Evolutionary conservation across 176 grass and related monocot species (phyloP).

Genomic region (Guadua angustifolia): DNA sequence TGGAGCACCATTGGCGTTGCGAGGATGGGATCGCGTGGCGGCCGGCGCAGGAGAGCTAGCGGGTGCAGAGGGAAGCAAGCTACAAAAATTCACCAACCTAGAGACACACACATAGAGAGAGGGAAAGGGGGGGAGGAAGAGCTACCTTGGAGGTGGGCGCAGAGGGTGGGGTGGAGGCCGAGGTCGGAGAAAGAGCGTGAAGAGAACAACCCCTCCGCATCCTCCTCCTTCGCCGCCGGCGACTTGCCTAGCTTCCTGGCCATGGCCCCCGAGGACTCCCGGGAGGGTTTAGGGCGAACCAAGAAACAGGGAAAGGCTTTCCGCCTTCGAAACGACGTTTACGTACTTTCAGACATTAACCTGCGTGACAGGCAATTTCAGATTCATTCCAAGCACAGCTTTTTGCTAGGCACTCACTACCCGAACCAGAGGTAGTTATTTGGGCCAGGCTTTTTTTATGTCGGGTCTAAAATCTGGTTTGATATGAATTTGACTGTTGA

Average conservation of each 20-base stretch:
- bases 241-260: constrained; percentile 50
- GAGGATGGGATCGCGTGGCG: neutral
- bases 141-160: constrained; percentile 76
- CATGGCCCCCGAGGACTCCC: constrained; percentile 23
- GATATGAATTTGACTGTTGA: no score
- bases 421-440: no score
- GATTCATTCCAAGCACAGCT: no score
- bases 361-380: no score
- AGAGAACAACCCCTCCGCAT: constrained; percentile 59
- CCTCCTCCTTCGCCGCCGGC: constrained; percentile 30
- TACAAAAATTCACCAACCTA: neutral
- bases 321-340: neutral
- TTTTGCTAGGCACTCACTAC: no score
- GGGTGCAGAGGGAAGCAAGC: neutral
- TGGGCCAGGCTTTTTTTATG: no score
- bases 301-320: neutral
- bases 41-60: neutral
- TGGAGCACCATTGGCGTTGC: neutral
- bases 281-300: constrained; percentile 13
- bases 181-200: constrained; percentile 71
- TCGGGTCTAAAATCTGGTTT: no score
- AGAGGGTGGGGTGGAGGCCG: constrained; percentile 65
- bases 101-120: neutral
- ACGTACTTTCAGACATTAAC: neutral
- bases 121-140: no score